A percentile compares a stretch with the other conserved stretches of the same genome.
Evolutionary conservation across 495 filamentous ascomycete species (phyloP).

Genomic region (Xylaria curta): DNA sequence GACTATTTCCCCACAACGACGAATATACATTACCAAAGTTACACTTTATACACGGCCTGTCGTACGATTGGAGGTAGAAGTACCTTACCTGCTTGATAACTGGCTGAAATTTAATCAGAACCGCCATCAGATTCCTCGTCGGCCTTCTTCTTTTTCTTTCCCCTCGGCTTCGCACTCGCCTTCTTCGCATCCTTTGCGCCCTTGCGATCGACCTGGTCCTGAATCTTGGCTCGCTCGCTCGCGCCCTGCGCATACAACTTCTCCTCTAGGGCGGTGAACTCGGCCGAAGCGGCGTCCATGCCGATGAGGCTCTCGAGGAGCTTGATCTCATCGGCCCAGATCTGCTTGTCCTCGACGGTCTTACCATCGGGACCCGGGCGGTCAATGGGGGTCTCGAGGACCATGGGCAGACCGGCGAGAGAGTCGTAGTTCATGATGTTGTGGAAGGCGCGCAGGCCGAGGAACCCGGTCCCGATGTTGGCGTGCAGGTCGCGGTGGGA

Average conservation of each 20-base stretch:
- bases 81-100: not conserved
- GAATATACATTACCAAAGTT: conserved; percentile 1
- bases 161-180: conserved; percentile 41
- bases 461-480: conserved; percentile 92
- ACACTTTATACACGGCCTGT: not conserved
- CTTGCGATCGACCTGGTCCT: conserved; percentile 78
- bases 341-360: conserved; percentile 69
- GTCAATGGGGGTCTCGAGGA: conserved; percentile 93
- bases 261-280: conserved; percentile 69
- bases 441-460: conserved; percentile 88
- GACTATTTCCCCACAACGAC: not conserved
- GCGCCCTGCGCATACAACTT: conserved; percentile 70
- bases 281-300: conserved; percentile 71
- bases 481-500: conserved; percentile 86
- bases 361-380: conserved; percentile 61
- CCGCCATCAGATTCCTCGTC: conserved; percentile 44
- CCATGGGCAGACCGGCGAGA: conserved; percentile 83
- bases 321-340: conserved; percentile 89
- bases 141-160: conserved; percentile 41
- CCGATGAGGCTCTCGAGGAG: conserved; percentile 87
- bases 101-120: conserved; percentile 36
- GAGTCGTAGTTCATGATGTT: conserved; percentile 83
- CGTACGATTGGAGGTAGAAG: not conserved
- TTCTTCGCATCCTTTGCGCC: conserved; percentile 59
- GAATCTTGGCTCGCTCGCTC: conserved; percentile 72